Conservation (phyloP, 805 yeast genomes). For the Saturnispora saitoi region DNA sequence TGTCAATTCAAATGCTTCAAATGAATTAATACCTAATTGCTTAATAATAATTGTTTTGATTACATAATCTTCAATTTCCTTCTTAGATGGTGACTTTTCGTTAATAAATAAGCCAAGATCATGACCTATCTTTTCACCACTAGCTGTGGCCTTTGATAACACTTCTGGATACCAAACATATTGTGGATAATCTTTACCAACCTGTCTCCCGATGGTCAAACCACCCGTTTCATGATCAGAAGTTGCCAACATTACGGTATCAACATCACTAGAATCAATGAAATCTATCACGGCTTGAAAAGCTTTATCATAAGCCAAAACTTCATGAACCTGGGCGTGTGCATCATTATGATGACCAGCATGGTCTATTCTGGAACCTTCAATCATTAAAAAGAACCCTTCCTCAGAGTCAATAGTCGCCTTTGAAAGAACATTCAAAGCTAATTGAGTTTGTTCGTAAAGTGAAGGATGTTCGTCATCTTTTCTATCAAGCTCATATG, state of each 20-base stretch:
- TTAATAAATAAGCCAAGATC: constrained; percentile 8
- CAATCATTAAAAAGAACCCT: constrained; percentile 81
- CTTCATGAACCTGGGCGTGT: constrained; percentile 89
- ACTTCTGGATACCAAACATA: constrained; percentile 83
- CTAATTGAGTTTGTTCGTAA: constrained; percentile 69
- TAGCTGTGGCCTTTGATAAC: constrained; percentile 57
- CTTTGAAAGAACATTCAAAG: constrained; percentile 55
- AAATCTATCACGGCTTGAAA: constrained; percentile 66
- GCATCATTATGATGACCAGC: constrained; percentile 95
- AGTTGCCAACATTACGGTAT: constrained; percentile 72
- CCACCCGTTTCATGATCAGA: constrained; percentile 98
- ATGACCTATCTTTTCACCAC: constrained; percentile 56
- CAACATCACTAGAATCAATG: constrained; percentile 59
- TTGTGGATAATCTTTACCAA: constrained; percentile 63
- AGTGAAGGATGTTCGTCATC: constrained; percentile 58
- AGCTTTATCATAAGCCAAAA: constrained; percentile 77
- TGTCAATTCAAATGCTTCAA: constrained; percentile 44
- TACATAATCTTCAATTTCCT: constrained; percentile 37
- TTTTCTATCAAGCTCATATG: constrained; percentile 75
- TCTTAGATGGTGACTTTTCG: background rate
- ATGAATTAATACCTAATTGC: constrained; percentile 62
- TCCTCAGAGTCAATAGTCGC: constrained; percentile 66
- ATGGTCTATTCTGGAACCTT: constrained; percentile 91
- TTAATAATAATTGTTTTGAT: constrained; percentile 44
- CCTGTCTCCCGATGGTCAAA: constrained; percentile 76